Conservation (phyloP, 2,329 filamentous ascomycete genomes). For the Emergomyces pasteurianus region DNA sequence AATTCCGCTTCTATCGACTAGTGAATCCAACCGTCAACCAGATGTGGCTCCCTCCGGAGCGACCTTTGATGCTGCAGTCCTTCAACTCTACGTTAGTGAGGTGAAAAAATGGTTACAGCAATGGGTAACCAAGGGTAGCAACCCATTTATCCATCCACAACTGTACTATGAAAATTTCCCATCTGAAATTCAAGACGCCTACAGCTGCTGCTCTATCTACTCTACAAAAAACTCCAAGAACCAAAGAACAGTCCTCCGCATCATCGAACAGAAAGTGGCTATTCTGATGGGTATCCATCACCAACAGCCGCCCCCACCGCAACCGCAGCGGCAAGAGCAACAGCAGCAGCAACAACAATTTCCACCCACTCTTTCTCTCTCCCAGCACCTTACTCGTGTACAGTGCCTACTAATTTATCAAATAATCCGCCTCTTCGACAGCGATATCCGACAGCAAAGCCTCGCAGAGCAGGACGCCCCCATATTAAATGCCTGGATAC, state of each 20-base stretch:
- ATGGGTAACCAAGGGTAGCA: neutral
- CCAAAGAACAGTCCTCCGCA: neutral
- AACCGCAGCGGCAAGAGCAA: neutral
- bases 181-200: neutral
- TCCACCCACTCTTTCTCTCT: neutral
- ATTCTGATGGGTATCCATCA: neutral
- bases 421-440: slow-evolving; percentile 38
- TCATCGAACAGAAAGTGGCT: neutral
- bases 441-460: slow-evolving; percentile 32
- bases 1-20: neutral
- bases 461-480: slow-evolving; percentile 26
- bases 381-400: slow-evolving; percentile 27
- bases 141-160: neutral
- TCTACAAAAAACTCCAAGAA: neutral
- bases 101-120: neutral
- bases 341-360: neutral
- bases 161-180: neutral
- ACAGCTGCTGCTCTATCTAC: neutral
- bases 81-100: neutral
- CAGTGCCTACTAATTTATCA: slow-evolving; percentile 38
- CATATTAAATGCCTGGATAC: neutral
- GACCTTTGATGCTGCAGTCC: neutral
- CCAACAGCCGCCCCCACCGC: neutral
- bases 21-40: neutral
- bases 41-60: neutral